A percentile compares a stretch with the other conserved stretches of the same genome.
These are phyloP conservation scores for Triticum turgidum DNA, from an alignment of 176 grass and related monocot species.

Conservation along the genomic window DNA sequence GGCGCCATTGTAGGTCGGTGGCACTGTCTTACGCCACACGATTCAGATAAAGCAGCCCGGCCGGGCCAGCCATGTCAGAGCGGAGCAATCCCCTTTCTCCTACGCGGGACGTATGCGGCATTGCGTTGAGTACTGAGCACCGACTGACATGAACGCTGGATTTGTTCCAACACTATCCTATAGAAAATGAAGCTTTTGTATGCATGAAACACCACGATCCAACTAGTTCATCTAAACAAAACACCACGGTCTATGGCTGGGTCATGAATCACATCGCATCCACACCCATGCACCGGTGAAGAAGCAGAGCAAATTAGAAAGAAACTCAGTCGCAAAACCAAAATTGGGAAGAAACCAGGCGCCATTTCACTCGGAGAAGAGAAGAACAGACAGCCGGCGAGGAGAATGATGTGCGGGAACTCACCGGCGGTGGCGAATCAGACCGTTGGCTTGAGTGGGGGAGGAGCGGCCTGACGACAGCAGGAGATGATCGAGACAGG, in stretches of 20 bases:
- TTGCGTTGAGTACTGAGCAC: background rate
- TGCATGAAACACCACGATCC: background rate
- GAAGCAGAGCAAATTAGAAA: background rate
- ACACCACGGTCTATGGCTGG: too few species aligned
- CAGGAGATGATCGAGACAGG: background rate
- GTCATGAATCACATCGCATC: too few species aligned
- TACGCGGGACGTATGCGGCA: background rate
- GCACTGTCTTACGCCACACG: constrained; percentile 21
- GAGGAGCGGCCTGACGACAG: background rate
- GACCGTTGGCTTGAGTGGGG: background rate
- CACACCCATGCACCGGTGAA: background rate
- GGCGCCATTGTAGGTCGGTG: constrained; percentile 1
- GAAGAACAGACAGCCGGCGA: background rate
- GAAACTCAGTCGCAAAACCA: too few species aligned
- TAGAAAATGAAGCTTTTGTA: too few species aligned
- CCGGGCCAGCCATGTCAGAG: background rate
- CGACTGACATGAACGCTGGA: background rate
- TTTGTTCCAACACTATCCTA: background rate
- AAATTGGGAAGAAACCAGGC: too few species aligned
- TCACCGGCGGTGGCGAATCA: background rate
- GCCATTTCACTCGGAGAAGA: background rate
- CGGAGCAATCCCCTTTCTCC: background rate
- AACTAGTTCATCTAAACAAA: too few species aligned
- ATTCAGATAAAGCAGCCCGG: background rate
- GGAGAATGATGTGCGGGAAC: background rate